Evolutionary conservation across 805 yeast species (phyloP), one percentile per base, ranked within the genome.

Genomic region (Kregervanrija fluxuum): DNA sequence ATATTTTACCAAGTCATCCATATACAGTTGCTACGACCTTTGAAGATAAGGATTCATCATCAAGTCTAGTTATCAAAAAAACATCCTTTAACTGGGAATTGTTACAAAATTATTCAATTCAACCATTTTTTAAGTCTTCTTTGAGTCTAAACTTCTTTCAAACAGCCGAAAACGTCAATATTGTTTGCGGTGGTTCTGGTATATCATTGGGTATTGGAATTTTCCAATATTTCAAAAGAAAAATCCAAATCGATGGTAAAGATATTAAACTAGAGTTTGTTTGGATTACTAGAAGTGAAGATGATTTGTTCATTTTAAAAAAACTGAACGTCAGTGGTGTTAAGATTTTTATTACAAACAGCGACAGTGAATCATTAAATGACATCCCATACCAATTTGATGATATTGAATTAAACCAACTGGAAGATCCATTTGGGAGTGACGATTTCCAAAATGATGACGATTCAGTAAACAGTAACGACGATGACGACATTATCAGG

Each of bases 111-210:
- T 68, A 70, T 48, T 66, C 77, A 6, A 48, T 74, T 17, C 65
- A 66, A 48, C 65, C 71, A 6, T 75, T 63, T 53, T 60, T 60
- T 40, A 41, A 46, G n/a, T 68, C 75, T 3, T 68, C 82, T 4
- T 44, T 78, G 4, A 66, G 73, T 11, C 49, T 54, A 11, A 63
- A 67, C 14, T 73, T 77, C 48, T 71, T 75, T 48, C 60, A 64
- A 35, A 68, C 76, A 0, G 80, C 76, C 0, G 72, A 71, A 32
- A 71, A 74, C 35, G 73, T 79, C 1, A 57, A 67, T 12, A 69
- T 83, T 14, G 67, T 83, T 1, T 75, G 82, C 49, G 91, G 90
- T 11, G 93, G 93, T 0, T 76, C 87, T 2, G 90, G 91, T 1
- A 73, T 84, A 10, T 79, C 89, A 0, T 74, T 74, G 43, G 84